phyloP scores from a whole-genome alignment of 495 filamentous ascomycete genomes.

The Chaetomium cochliodes region DNA sequence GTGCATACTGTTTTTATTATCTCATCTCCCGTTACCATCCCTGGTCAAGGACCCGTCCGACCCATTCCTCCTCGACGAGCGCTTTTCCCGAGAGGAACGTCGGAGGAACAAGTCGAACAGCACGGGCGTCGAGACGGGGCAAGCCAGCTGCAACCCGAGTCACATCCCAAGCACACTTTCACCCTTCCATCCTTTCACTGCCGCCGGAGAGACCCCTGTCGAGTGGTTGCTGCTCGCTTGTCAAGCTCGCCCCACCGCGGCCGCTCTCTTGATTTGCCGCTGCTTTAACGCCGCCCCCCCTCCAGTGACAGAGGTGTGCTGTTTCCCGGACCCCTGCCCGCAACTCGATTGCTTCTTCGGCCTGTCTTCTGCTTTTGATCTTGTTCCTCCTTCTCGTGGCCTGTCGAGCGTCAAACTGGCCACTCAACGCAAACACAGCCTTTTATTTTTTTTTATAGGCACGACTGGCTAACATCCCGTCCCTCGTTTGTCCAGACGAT shows the following conservation, averaged over 20 bases:
- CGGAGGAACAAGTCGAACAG: constrained; percentile 18
- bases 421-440: neutral
- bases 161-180: constrained; percentile 34
- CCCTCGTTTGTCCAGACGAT: constrained; percentile 1
- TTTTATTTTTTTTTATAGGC: neutral
- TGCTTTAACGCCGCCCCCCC: constrained; percentile 33
- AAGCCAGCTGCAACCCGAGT: constrained; percentile 33
- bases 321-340: constrained; percentile 17
- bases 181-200: constrained; percentile 24
- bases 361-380: constrained; percentile 7
- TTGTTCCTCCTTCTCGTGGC: constrained; percentile 3
- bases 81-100: constrained; percentile 9
- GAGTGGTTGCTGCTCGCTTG: constrained; percentile 38
- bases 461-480: constrained; percentile 17
- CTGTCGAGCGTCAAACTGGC: neutral
- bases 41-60: neutral
- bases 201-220: constrained; percentile 37
- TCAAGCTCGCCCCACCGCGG: constrained; percentile 24
- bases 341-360: constrained; percentile 13
- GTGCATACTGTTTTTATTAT: constrained; percentile 21
- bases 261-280: constrained; percentile 33
- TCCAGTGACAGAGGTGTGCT: constrained; percentile 25
- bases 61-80: neutral
- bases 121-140: constrained; percentile 23
- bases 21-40: constrained; percentile 11